Base-by-base conservation (phyloP, 306 rosid genomes). In the Acacia melanoxylon region DNA sequence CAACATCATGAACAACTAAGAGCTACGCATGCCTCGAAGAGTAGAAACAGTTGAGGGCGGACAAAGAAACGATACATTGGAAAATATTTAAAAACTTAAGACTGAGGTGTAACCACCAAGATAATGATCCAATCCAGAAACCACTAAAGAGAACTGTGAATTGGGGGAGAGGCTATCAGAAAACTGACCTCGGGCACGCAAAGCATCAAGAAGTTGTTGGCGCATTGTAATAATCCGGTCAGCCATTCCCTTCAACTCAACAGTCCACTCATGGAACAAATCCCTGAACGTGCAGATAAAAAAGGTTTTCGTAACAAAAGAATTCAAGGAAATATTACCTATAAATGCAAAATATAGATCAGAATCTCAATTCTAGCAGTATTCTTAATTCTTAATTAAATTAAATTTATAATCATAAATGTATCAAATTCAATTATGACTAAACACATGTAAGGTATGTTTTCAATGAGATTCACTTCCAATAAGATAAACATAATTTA, bases 231-330 rank as follows among this genome's bases (percentile, higher is more conserved):
- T 96, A 75, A 96, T 96, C 4, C 98, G 95, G 80, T 96, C 98
- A 77, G 99, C 99, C 99, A 96, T 96, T 80, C 84, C 97, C 91
- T 93, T 96, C 92, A 96, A 87, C 88, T 96, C 99, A 82, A 92
- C 13, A 41, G 98, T 96, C 99, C 99, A 93, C 61, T 96, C 99
- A 81, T 89, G 84, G 86, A 68, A 92, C 92, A 96, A 72, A 65
- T 91, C 85, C 85, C 99, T 96, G 83, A 48, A 54, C 72, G 68
- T 77, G 51, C 67, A 66, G 61, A 14, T 76, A 37, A 8, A 80
- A 54, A 22, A 35, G 78, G 27, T 78, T 42, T 72, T 45, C 59
- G 8, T 45, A 24, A 14, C 11, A 27, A 42, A 7, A 69, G 22
- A 27, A 1, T 24, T 33, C 51, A 62, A 54, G 62, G 33, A 29